Evolutionary conservation across 1,139 yeast species (phyloP).

Genomic region (Candida neerlandica): DNA sequence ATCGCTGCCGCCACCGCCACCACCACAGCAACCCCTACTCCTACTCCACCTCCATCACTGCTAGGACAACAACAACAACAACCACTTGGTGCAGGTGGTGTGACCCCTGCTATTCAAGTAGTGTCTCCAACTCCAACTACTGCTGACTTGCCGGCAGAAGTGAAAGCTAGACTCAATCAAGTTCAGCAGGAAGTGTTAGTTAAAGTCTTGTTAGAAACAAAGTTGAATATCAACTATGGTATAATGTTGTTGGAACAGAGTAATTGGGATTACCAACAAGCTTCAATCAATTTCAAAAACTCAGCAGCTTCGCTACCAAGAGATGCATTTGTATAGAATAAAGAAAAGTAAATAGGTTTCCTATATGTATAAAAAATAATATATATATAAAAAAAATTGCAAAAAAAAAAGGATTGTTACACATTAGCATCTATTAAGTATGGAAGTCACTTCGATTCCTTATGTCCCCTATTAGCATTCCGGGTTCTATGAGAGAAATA

Average conservation of each 20-base stretch:
- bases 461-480: neutral
- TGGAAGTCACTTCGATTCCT: neutral
- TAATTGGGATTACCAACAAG: constrained; percentile 75
- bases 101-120: neutral
- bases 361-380: neutral
- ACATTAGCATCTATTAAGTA: neutral
- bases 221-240: constrained; percentile 75
- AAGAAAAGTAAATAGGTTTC: too few relatives aligned
- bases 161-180: constrained; percentile 48
- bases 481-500: neutral
- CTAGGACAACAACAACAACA: constrained; percentile 1
- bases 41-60: constrained; percentile 8
- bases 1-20: constrained; percentile 11
- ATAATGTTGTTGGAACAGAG: constrained; percentile 88
- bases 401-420: neutral
- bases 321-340: constrained; percentile 34
- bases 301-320: constrained; percentile 52
- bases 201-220: constrained; percentile 71
- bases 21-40: constrained; percentile 44
- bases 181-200: constrained; percentile 68
- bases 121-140: constrained; percentile 31
- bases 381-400: neutral
- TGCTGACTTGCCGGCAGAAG: constrained; percentile 52
- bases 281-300: constrained; percentile 70
- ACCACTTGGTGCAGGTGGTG: constrained; percentile 23